Evolutionary conservation across 345 rosid species (phyloP).

Genomic region (Acer campestre): DNA sequence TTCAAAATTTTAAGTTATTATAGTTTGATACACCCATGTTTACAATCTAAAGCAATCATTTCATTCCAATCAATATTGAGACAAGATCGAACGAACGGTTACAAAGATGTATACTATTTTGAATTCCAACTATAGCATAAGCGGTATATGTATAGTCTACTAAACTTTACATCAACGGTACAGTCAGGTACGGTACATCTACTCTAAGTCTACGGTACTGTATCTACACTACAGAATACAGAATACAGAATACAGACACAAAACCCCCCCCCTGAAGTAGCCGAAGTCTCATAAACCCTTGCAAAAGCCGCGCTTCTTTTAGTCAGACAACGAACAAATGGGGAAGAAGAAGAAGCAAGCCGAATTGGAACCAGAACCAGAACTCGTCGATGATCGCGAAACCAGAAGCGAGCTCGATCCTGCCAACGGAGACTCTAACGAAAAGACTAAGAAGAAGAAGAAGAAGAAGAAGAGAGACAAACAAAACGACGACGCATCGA

Average conservation of each 20-base stretch:
- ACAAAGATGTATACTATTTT: too few relatives aligned
- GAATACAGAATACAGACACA: not conserved
- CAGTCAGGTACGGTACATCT: not conserved
- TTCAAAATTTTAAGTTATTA: too few relatives aligned
- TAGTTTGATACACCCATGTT: too few relatives aligned
- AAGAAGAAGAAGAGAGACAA: conserved; percentile 34
- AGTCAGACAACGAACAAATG: conserved; percentile 29
- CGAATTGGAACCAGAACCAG: conserved; percentile 16
- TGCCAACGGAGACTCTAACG: conserved; percentile 36
- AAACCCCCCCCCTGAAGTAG: not conserved
- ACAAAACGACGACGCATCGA: conserved; percentile 30
- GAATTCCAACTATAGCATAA: too few relatives aligned
- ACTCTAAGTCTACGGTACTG: not conserved
- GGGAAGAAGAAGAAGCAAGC: conserved; percentile 62
- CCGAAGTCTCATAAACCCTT: not conserved
- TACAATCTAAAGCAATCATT: too few relatives aligned
- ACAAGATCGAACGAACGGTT: too few relatives aligned
- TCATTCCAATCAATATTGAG: too few relatives aligned
- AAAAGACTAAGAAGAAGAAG: conserved; percentile 35
- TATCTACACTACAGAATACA: not conserved
- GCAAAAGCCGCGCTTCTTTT: not conserved
- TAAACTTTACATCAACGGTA: too few relatives aligned
- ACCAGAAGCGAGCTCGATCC: conserved; percentile 21
- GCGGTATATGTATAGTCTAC: too few relatives aligned
- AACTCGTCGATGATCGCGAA: conserved; percentile 19